Conservation (phyloP, 2,329 filamentous ascomycete genomes). For the Pseudonectria foliicola region DNA sequence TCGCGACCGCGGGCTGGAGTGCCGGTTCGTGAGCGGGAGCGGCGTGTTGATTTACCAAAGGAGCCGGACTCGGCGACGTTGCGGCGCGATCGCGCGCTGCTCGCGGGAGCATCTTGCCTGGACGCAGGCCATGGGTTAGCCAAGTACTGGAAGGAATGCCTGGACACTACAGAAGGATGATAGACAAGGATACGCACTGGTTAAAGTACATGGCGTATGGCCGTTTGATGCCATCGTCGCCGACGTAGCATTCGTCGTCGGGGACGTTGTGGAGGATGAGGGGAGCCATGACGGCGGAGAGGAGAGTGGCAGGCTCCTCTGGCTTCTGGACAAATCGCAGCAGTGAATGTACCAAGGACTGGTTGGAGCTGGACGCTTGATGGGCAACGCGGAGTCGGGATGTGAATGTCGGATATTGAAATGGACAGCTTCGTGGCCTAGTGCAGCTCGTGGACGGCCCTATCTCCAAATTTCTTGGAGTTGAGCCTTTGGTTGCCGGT, state of each 20-base stretch:
- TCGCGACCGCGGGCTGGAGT: slow-evolving; percentile 49
- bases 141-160: background rate
- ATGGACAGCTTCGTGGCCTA: too few relatives aligned
- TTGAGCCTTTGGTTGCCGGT: slow-evolving; percentile 3
- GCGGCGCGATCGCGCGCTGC: slow-evolving; percentile 42
- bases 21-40: slow-evolving; percentile 55
- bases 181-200: slow-evolving; percentile 42
- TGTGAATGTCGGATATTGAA: too few relatives aligned
- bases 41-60: slow-evolving; percentile 59
- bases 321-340: background rate
- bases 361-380: background rate
- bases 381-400: background rate
- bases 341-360: background rate
- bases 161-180: too few relatives aligned
- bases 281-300: slow-evolving; percentile 45
- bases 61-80: slow-evolving; percentile 54
- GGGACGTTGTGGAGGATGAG: slow-evolving; percentile 63
- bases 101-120: slow-evolving; percentile 47
- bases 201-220: slow-evolving; percentile 62
- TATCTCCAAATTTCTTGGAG: slow-evolving; percentile 3
- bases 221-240: slow-evolving; percentile 57
- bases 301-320: background rate
- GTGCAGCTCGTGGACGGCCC: too few relatives aligned
- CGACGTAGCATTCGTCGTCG: slow-evolving; percentile 59
- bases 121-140: slow-evolving; percentile 5